Evolutionary conservation across 108 stramenopile species (phyloP).

Genomic region (Fragilariopsis cylindrus): DNA sequence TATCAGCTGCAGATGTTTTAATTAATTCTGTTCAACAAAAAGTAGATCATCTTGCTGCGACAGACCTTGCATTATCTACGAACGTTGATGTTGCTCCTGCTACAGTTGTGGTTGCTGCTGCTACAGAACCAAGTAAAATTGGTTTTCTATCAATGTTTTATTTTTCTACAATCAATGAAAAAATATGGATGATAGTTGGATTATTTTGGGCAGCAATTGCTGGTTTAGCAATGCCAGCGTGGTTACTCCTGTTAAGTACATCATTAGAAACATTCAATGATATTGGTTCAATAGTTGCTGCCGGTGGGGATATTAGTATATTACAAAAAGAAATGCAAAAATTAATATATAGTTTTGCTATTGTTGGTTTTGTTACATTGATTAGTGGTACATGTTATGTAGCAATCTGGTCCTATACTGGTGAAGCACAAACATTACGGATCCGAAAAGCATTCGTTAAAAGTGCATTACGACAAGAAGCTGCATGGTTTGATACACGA

Average conservation of each 20-base stretch:
- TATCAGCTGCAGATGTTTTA: background rate
- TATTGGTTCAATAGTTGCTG: conserved; percentile 13
- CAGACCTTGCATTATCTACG: background rate
- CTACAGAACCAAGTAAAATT: background rate
- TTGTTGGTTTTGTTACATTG: conserved; percentile 46
- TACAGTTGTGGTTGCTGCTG: background rate
- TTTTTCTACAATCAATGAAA: conserved; percentile 2
- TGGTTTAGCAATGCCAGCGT: conserved; percentile 43
- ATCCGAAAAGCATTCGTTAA: conserved; percentile 54
- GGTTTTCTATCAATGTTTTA: background rate
- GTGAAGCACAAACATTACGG: conserved; percentile 48
- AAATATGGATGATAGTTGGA: conserved; percentile 12
- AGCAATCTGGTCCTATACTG: conserved; percentile 53
- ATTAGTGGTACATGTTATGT: conserved; percentile 45
- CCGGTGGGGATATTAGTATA: background rate
- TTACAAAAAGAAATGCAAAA: background rate
- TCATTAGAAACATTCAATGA: conserved; percentile 41
- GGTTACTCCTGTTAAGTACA: conserved; percentile 43
- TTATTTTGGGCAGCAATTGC: conserved; percentile 27
- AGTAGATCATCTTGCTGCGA: background rate
- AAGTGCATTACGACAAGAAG: conserved; percentile 51
- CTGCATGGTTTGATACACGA: conserved; percentile 45
- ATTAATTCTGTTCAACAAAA: background rate
- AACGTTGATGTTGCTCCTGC: background rate
- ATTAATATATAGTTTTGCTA: conserved; percentile 35